Percentiles rank a stretch among this genome's conserved stretches.
These are phyloP conservation scores for Jaltomata sinuosa DNA, from an alignment of 257 asterid species.

Conservation along the genomic window DNA sequence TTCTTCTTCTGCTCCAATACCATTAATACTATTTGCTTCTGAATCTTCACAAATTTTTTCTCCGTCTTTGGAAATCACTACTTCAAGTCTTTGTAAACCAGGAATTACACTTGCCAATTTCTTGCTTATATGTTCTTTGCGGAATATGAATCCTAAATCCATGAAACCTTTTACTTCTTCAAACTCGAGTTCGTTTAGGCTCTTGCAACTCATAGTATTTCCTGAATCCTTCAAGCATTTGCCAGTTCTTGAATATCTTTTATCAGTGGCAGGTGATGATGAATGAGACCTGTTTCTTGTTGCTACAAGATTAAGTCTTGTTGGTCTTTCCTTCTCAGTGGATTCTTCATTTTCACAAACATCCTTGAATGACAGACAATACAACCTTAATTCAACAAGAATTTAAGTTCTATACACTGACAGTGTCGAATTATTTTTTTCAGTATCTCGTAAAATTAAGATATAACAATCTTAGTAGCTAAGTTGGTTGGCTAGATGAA, in stretches of 20 bases:
- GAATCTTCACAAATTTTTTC: neutral
- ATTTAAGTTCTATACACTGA: neutral
- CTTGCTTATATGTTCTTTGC: constrained; percentile 25
- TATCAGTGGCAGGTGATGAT: constrained; percentile 18
- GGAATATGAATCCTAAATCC: constrained; percentile 58
- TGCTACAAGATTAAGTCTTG: neutral
- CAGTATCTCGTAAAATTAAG: neutral
- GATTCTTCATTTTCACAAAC: constrained; percentile 17
- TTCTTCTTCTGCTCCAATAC: neutral
- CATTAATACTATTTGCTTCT: neutral
- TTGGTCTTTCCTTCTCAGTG: constrained; percentile 9
- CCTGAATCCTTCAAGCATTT: neutral
- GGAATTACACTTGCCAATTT: constrained; percentile 40
- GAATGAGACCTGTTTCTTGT: constrained; percentile 17
- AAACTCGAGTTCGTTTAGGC: constrained; percentile 48
- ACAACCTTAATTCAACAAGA: neutral
- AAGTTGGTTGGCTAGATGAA: too few species aligned
- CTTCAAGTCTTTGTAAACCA: constrained; percentile 39
- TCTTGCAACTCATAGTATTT: constrained; percentile 32
- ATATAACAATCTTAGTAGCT: too few species aligned
- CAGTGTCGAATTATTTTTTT: neutral
- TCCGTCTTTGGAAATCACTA: neutral
- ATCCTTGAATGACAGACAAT: constrained; percentile 19
- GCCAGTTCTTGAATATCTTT: constrained; percentile 12
- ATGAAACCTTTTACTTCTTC: constrained; percentile 65